Evolutionary conservation across 805 yeast genomes (phyloP), one percentile per base, ranked within the genome.

Genomic region (Metschnikowia shivogae): DNA sequence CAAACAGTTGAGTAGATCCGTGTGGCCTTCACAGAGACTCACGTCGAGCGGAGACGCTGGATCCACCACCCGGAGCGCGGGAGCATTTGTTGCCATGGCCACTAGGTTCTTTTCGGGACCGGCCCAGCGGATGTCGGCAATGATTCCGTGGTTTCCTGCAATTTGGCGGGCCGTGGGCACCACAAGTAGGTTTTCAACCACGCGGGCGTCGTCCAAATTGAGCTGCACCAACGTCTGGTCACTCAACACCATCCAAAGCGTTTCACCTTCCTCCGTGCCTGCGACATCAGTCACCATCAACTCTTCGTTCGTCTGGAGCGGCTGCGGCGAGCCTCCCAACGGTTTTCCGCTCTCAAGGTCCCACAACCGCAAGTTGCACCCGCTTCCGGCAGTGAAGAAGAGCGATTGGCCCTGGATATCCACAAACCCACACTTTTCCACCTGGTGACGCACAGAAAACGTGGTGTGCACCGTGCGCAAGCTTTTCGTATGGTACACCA

Each of bases 121-220:
- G 28, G 82, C 84, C 58, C 81, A 84, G 53, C 81, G 78, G 69
- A 89, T 76, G 61, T 92, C 98, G 2, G 97, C 96, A 56, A 93
- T 82, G 22, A 93, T 92, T 46, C 97, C 98, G 65, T 92, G 96
- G 63, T 89, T 89, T 54, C 97, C 97, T 0, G 97, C 93, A 54
- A 89, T 73, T 34, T 80, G 74, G 44, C 81, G 71, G 6, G 63
- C 56, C 2, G 77, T 60, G 14, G 75, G 73, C n/a, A 85, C 60
- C 26, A 44, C 48, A 7, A 39, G 29, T 1, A 49, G 46, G 11
- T 34, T 37, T 3, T 56, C 63, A 24, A 35, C 60, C 54, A 37
- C 56, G 49, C 40, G 46, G 2, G 71, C 49, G 8, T 59, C 42
- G 34, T 73, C 73, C 20, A 82, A 60, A 26, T 34, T 46, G 33